phyloP scores from a whole-genome alignment of 495 filamentous ascomycete species.

The Aspergillus panamensis region DNA sequence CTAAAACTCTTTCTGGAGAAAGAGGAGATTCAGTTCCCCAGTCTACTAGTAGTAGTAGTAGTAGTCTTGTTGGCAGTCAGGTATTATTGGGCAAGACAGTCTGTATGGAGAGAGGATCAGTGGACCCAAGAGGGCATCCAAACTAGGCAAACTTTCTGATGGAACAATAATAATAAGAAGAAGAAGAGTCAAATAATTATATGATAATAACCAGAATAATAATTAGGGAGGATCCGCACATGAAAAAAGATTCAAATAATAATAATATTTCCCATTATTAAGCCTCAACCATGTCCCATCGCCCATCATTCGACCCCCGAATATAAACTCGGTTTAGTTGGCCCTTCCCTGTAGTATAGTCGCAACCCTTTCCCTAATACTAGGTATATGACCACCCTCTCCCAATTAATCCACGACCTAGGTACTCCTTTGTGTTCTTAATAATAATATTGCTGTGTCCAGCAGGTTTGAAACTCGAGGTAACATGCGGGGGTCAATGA shows the following conservation, averaged over 20 bases:
- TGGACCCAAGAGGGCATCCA: slow-evolving; percentile 20
- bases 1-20: background rate
- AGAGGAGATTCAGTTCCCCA: background rate
- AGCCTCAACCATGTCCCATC: background rate
- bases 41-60: too few relatives aligned
- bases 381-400: background rate
- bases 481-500: slow-evolving; percentile 34
- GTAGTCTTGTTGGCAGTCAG: background rate
- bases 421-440: background rate
- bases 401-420: background rate
- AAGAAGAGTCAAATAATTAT: background rate
- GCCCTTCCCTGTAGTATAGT: too few relatives aligned
- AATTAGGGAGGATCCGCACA: too few relatives aligned
- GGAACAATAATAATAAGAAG: background rate
- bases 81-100: slow-evolving; percentile 12
- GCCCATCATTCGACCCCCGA: background rate
- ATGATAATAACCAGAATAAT: background rate
- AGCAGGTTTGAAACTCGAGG: slow-evolving; percentile 7
- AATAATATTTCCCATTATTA: background rate
- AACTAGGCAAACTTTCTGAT: slow-evolving; percentile 23
- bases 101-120: slow-evolving; percentile 14
- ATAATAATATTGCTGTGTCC: background rate
- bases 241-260: background rate
- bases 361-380: background rate
- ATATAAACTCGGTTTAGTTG: background rate